phyloP scores from a whole-genome alignment of 1,139 yeast genomes.

The Geotrichum fermentans region DNA sequence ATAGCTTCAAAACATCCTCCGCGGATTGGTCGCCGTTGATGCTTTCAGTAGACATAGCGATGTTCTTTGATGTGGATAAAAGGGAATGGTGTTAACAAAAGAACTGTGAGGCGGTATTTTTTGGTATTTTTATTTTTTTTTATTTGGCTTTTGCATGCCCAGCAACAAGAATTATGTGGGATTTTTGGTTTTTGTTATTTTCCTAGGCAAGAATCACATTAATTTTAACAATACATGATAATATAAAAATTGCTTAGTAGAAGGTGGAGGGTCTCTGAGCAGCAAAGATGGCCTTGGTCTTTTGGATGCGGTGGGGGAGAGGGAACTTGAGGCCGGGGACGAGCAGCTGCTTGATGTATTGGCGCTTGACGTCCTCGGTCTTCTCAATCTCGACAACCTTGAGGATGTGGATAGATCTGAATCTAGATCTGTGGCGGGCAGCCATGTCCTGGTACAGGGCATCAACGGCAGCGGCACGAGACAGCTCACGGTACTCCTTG shows the following conservation, averaged over 20 bases:
- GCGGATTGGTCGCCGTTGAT: conserved; percentile 16
- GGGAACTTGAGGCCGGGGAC: conserved; percentile 98
- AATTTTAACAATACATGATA: conserved; percentile 12
- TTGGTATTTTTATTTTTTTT: not conserved
- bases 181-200: not conserved
- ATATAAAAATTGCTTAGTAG: conserved; percentile 52
- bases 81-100: not conserved
- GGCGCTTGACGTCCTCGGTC: conserved; percentile 98
- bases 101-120: not conserved
- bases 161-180: not conserved
- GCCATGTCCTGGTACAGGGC: conserved; percentile 99
- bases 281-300: conserved; percentile 82
- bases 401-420: conserved; percentile 91
- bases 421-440: conserved; percentile 99
- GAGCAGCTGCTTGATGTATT: conserved; percentile 96
- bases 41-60: not conserved
- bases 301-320: conserved; percentile 98
- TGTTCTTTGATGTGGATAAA: conserved; percentile 6
- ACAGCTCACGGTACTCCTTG: conserved; percentile 99
- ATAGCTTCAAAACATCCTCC: conserved; percentile 84
- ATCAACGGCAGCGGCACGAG: conserved; percentile 99
- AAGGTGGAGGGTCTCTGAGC: conserved; percentile 94
- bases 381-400: conserved; percentile 98
- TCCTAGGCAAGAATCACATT: conserved; percentile 16
- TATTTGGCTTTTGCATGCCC: not conserved